Percentiles rank a stretch among this genome's conserved stretches.
phyloP scores from a whole-genome alignment of 2,329 filamentous ascomycete species.

The Fonsecaea monophora region DNA sequence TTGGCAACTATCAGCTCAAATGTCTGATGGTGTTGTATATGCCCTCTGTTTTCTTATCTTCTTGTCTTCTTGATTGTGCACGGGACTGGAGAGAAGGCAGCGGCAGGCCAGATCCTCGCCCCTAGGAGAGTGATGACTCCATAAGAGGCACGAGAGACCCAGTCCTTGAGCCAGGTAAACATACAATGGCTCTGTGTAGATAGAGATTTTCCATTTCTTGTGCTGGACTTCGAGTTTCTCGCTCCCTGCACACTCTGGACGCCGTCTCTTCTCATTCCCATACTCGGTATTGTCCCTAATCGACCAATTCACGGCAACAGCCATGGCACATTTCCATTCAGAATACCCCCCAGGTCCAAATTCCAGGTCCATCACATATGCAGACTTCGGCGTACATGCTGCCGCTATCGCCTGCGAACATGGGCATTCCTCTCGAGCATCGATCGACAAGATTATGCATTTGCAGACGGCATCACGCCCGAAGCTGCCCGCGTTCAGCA shows the following conservation, averaged over 20 bases:
- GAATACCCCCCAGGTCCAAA: background rate
- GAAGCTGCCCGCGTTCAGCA: background rate
- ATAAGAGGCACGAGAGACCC: background rate
- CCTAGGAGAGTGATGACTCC: background rate
- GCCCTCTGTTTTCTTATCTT: background rate
- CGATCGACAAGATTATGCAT: background rate
- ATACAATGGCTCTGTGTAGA: background rate
- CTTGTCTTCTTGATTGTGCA: background rate
- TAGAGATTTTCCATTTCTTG: background rate
- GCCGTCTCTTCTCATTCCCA: background rate
- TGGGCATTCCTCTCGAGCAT: background rate
- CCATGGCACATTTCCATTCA: background rate
- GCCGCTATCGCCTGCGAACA: background rate
- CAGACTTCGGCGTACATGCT: background rate
- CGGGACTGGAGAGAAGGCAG: background rate
- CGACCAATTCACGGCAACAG: background rate
- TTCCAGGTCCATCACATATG: background rate
- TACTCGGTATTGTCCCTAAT: background rate
- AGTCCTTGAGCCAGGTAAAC: background rate
- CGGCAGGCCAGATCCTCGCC: background rate
- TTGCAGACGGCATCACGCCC: background rate
- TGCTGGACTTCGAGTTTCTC: background rate
- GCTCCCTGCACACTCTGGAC: background rate
- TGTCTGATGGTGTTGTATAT: background rate
- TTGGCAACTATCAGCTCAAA: background rate